Conservation (phyloP, 2,329 filamentous ascomycete species). For the Pseudocercospora eumusae region DNA sequence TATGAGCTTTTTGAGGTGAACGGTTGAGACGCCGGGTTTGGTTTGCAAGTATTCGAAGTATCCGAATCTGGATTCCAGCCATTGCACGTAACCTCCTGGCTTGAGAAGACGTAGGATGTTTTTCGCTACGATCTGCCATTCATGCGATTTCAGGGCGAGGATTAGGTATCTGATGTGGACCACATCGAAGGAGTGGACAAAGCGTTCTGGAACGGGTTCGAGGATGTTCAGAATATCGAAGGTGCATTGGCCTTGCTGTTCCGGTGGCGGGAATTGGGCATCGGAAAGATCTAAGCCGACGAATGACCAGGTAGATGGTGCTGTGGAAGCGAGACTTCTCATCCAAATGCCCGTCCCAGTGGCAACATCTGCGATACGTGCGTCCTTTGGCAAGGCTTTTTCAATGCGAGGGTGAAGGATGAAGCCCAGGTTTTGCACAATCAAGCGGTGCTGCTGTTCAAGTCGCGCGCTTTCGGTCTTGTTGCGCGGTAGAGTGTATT, state of each 20-base stretch:
- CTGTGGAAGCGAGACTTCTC: constrained; percentile 18
- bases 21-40: constrained; percentile 1
- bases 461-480: constrained; percentile 24
- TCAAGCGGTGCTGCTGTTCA: constrained; percentile 25
- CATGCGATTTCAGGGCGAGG: constrained; percentile 19
- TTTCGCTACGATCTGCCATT: constrained; percentile 23
- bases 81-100: constrained; percentile 30
- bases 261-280: constrained; percentile 23
- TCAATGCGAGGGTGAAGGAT: constrained; percentile 26
- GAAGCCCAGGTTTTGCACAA: constrained; percentile 23
- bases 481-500: constrained; percentile 27
- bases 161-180: constrained; percentile 31
- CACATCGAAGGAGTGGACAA: constrained; percentile 23
- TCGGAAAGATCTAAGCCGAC: constrained; percentile 28
- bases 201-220: constrained; percentile 18
- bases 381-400: constrained; percentile 16
- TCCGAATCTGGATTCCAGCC: constrained; percentile 27
- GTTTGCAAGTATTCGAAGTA: constrained; percentile 10
- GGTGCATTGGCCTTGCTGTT: background rate
- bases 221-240: constrained; percentile 27
- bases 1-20: background rate
- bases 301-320: constrained; percentile 11
- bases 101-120: constrained; percentile 26
- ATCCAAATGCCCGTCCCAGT: constrained; percentile 32
- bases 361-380: constrained; percentile 28